phyloP scores from a whole-genome alignment of 1,284 basidiomycete species.

The Cystobasidium sp. region DNA sequence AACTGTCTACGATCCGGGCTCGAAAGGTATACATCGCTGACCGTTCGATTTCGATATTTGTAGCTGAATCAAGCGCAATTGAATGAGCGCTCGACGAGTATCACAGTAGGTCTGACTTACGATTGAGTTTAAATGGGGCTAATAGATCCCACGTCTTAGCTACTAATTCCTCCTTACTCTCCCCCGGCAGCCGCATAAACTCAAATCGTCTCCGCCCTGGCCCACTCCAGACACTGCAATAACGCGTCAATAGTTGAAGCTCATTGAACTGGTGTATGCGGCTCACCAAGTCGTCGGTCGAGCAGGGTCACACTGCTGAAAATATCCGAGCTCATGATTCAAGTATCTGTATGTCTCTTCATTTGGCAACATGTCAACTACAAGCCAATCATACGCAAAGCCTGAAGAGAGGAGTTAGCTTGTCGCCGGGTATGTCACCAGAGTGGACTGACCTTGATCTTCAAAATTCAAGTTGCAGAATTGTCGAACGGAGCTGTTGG shows the following conservation, averaged over 20 bases:
- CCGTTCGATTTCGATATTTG: constrained; percentile 5
- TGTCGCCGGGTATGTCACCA: no score
- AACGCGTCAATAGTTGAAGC: not conserved
- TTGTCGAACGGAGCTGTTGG: not conserved
- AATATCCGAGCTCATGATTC: not conserved
- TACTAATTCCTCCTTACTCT: constrained; percentile 1
- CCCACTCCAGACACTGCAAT: constrained; percentile 4
- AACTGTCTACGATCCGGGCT: not conserved
- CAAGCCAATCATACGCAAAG: constrained; percentile 8
- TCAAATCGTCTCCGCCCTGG: constrained; percentile 2
- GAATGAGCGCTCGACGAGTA: not conserved
- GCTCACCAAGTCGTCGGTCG: not conserved
- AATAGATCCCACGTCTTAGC: not conserved
- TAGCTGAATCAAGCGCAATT: not conserved
- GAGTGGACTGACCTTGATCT: not conserved
- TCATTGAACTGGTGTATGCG: not conserved
- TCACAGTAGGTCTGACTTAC: not conserved
- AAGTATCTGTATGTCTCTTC: constrained; percentile 6
- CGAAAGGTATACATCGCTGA: constrained; percentile 6
- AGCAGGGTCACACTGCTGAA: constrained; percentile 1
- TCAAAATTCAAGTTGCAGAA: not conserved
- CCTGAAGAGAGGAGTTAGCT: not conserved
- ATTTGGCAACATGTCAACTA: not conserved
- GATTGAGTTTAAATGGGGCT: not conserved
- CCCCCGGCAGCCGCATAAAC: not conserved